Conservation (phyloP, 148 eudicot species). For the Persicaria maculosa region DNA sequence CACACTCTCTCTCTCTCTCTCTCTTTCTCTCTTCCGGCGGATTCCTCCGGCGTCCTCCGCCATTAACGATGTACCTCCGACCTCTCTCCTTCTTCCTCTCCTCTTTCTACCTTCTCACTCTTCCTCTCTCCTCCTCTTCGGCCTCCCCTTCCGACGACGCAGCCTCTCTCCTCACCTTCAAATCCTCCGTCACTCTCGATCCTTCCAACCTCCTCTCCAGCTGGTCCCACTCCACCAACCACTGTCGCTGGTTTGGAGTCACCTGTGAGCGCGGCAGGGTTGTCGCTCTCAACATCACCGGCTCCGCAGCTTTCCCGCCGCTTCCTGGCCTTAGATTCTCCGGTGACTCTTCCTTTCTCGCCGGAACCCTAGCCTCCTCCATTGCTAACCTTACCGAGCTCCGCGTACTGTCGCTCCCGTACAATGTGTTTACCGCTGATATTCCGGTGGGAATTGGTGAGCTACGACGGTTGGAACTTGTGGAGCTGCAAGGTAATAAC, state of each 20-base stretch:
- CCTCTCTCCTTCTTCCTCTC: background rate
- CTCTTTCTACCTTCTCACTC: background rate
- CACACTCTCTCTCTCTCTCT: background rate
- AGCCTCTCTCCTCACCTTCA: conserved; percentile 27
- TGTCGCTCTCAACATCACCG: conserved; percentile 23
- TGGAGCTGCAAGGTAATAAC: conserved; percentile 41
- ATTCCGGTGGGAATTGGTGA: conserved; percentile 32
- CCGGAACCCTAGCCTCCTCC: conserved; percentile 33
- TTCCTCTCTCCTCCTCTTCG: background rate
- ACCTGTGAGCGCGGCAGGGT: conserved; percentile 25
- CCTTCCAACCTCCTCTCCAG: conserved; percentile 20
- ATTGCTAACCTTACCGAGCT: conserved; percentile 33
- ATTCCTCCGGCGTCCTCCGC: conserved; percentile 6
- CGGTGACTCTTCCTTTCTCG: conserved; percentile 13
- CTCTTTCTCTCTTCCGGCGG: conserved; percentile 2
- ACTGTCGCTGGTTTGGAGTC: conserved; percentile 29
- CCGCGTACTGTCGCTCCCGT: conserved; percentile 26
- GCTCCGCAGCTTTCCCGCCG: background rate
- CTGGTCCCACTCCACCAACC: conserved; percentile 24
- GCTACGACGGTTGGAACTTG: conserved; percentile 23
- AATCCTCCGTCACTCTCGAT: conserved; percentile 24
- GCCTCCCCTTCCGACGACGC: conserved; percentile 6
- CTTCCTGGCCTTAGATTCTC: background rate
- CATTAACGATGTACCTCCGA: conserved; percentile 9
- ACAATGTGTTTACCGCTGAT: conserved; percentile 31